Evolutionary conservation across 2,329 filamentous ascomycete species (phyloP), one percentile per base, ranked within the genome.

Genomic region (Sclerotinia spermophila): DNA sequence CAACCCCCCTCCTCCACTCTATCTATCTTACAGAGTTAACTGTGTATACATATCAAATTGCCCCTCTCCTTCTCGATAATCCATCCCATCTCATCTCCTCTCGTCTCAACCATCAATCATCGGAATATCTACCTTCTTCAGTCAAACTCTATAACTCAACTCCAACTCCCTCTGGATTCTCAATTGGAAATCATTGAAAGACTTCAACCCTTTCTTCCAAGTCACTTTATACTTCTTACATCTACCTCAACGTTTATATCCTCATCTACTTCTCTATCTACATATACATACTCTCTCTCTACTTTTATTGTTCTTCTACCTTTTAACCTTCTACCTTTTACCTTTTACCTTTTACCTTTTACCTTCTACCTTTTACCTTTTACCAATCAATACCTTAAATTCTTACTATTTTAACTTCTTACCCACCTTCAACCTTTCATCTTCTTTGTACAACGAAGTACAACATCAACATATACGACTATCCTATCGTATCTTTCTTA

Each of bases 21-120:
- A 51, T 53, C 48, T 53, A n/a, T 30, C 48, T n/a, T 53, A 53
- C n/a, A n/a, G 48, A 53, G 48, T n/a, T n/a, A n/a, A n/a, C n/a
- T n/a, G n/a, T n/a, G n/a, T 30, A 53, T 51, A 65, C 65, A 68
- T 59, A 67, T 58, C 65, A 68, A 60, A 56, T 68, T 59, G 15
- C 5, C 27, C 48, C 38, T 51, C 44, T 30, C 59, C 15, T 51
- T 45, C 13, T 42, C 38, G 3, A n/a, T 38, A 13, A 19, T 21
- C n/a, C 19, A 33, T 44, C 30, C 24, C 61, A 30, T 33, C 55
- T 8, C 55, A 17, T 38, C 55, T 58, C 21, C 19, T 64, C 61
- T 38, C 61, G 27, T 15, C 17, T 60, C 44, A 38, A 38, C 30
- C 11, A 21, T 24, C 44, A 11, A 48, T 5, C 2, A 30, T 27